phyloP scores from a whole-genome alignment of 805 yeast genomes.

The Starmerella stigmatis region DNA sequence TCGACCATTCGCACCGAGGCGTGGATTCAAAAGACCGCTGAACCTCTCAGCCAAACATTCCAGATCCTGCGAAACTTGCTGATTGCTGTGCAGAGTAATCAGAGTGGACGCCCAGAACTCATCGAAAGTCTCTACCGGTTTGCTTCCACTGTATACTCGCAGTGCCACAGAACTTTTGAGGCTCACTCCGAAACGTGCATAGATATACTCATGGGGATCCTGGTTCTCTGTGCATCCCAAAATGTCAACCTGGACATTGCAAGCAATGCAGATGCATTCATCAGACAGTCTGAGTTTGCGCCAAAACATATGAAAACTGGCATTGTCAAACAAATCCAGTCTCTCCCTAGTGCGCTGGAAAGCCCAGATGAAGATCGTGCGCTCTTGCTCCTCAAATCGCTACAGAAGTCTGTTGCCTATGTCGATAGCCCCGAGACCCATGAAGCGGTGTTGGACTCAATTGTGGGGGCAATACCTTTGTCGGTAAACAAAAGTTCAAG shows the following conservation, averaged over 20 bases:
- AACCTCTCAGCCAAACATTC: constrained; percentile 8
- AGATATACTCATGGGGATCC: constrained; percentile 6
- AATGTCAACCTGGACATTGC: not conserved
- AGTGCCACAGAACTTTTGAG: not conserved
- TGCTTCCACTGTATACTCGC: not conserved
- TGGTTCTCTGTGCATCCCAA: constrained; percentile 14
- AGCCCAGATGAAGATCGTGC: constrained; percentile 13
- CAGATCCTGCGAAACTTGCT: constrained; percentile 4
- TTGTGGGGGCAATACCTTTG: constrained; percentile 14
- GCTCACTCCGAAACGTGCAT: not conserved
- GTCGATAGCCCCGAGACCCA: not conserved
- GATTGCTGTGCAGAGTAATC: not conserved
- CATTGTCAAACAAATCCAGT: constrained; percentile 3
- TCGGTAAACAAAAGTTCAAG: not conserved
- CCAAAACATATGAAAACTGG: not conserved
- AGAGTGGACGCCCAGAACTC: constrained; percentile 10
- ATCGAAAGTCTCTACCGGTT: constrained; percentile 5
- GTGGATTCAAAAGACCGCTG: constrained; percentile 12
- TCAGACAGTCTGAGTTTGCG: not conserved
- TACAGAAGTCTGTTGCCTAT: constrained; percentile 4
- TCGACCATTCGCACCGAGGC: constrained; percentile 3
- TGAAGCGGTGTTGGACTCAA: constrained; percentile 5
- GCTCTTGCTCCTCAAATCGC: constrained; percentile 2
- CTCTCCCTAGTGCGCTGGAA: constrained; percentile 8
- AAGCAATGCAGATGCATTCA: not conserved